Conservation (phyloP, 345 rosid species). For the Citrus reticulata region DNA sequence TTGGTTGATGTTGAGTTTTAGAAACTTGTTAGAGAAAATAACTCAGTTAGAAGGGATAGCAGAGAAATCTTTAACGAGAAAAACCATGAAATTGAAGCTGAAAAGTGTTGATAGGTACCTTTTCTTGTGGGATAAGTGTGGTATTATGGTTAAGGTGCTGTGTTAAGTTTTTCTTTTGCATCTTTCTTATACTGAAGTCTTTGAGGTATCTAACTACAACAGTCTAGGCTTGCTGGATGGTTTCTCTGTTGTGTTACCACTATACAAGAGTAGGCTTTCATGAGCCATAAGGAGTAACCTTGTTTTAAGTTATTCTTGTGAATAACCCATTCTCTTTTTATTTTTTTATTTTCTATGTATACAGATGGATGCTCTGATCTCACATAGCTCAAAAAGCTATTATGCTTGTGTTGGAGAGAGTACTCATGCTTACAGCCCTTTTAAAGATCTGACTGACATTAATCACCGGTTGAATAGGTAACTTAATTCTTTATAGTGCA, state of each 20-base stretch:
- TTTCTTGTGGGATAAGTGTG: neutral
- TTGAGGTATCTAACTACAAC: neutral
- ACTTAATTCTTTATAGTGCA: neutral
- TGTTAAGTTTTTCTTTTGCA: neutral
- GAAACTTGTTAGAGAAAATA: neutral
- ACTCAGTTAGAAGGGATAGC: neutral
- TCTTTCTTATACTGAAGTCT: neutral
- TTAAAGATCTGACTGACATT: conserved; percentile 40
- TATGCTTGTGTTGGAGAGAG: conserved; percentile 99
- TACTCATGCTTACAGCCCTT: conserved; percentile 54
- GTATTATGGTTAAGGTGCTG: no score
- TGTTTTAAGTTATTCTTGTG: neutral
- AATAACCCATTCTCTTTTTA: neutral
- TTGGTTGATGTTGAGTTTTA: neutral
- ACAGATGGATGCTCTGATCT: conserved; percentile 93
- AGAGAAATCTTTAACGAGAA: neutral
- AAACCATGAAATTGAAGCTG: no score
- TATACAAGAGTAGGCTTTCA: neutral
- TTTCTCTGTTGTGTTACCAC: neutral
- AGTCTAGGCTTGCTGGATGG: neutral
- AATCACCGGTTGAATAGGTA: conserved; percentile 88
- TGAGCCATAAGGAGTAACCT: neutral
- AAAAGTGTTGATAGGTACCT: neutral
- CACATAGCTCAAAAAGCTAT: conserved; percentile 81
- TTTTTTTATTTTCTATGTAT: neutral